phyloP scores from a whole-genome alignment of 495 filamentous ascomycete genomes.

The Podospora pseudopauciseta region DNA sequence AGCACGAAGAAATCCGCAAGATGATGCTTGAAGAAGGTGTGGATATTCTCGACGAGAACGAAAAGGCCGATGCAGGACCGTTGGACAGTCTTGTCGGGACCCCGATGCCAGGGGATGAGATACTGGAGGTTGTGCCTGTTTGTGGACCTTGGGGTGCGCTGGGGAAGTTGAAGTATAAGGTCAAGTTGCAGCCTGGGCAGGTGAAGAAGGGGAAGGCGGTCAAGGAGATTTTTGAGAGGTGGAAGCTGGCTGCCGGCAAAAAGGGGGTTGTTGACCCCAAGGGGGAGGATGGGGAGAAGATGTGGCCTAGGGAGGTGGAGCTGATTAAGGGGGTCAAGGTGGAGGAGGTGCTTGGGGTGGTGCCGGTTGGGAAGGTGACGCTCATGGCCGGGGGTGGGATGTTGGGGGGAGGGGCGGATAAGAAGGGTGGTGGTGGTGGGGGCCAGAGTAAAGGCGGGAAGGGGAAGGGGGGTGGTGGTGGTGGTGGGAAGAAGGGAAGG shows the following conservation, averaged over 20 bases:
- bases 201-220: slow-evolving; percentile 95
- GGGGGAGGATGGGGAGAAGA: slow-evolving; percentile 62
- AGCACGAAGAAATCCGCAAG: slow-evolving; percentile 63
- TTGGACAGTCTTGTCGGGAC: slow-evolving; percentile 75
- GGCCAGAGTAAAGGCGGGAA: slow-evolving; percentile 8
- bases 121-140: slow-evolving; percentile 83
- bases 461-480: background rate
- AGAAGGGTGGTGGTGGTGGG: slow-evolving; percentile 27
- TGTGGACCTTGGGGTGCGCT: slow-evolving; percentile 89
- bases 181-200: slow-evolving; percentile 84
- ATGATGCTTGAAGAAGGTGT: slow-evolving; percentile 50
- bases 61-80: slow-evolving; percentile 56
- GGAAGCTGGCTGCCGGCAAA: slow-evolving; percentile 60
- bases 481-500: background rate
- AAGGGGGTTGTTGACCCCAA: slow-evolving; percentile 57
- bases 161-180: slow-evolving; percentile 76
- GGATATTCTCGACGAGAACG: slow-evolving; percentile 46
- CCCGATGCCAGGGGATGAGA: slow-evolving; percentile 76
- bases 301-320: slow-evolving; percentile 80
- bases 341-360: slow-evolving; percentile 72
- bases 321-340: slow-evolving; percentile 75
- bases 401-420: slow-evolving; percentile 42
- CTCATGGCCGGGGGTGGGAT: slow-evolving; percentile 63
- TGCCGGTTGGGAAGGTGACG: slow-evolving; percentile 83
- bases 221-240: slow-evolving; percentile 75